Conservation (phyloP, 1,284 basidiomycete species). For the Malassezia furfur region DNA sequence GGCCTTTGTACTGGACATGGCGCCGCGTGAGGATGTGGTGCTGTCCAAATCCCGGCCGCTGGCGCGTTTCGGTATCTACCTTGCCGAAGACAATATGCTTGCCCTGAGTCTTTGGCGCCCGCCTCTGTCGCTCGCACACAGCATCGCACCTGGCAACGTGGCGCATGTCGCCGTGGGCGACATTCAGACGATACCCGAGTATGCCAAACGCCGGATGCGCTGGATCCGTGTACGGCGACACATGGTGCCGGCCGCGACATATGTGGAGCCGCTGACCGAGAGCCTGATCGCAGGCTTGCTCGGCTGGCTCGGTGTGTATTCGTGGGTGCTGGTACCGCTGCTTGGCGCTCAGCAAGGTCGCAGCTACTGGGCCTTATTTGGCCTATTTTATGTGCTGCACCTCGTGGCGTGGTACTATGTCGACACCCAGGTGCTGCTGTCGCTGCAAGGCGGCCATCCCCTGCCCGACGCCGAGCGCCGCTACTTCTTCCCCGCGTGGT, state of each 20-base stretch:
- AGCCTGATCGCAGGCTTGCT: conserved; percentile 36
- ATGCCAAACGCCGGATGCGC: conserved; percentile 39
- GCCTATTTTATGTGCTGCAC: conserved; percentile 13
- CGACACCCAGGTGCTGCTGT: conserved; percentile 18
- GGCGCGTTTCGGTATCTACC: conserved; percentile 44
- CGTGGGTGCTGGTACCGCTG: conserved; percentile 13
- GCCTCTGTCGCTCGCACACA: conserved; percentile 34
- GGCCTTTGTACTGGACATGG: not conserved
- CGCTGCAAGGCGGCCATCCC: conserved; percentile 19
- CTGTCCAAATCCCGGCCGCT: conserved; percentile 25
- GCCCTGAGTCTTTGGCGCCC: conserved; percentile 38
- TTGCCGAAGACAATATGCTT: conserved; percentile 48
- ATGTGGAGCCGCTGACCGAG: conserved; percentile 44
- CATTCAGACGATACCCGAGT: conserved; percentile 38
- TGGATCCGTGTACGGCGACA: conserved; percentile 47
- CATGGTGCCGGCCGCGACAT: conserved; percentile 42
- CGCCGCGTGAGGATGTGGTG: not conserved
- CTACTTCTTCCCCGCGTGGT: conserved; percentile 28
- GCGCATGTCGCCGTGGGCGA: conserved; percentile 44
- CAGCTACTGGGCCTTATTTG: not conserved
- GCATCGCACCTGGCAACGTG: conserved; percentile 28
- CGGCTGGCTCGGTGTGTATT: conserved; percentile 27
- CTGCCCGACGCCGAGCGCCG: conserved; percentile 13
- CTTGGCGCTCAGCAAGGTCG: not conserved
- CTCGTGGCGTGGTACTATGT: conserved; percentile 19